Conservation (phyloP, 768 basidiomycete genomes). For the Psilocybe subaeruginosa region DNA sequence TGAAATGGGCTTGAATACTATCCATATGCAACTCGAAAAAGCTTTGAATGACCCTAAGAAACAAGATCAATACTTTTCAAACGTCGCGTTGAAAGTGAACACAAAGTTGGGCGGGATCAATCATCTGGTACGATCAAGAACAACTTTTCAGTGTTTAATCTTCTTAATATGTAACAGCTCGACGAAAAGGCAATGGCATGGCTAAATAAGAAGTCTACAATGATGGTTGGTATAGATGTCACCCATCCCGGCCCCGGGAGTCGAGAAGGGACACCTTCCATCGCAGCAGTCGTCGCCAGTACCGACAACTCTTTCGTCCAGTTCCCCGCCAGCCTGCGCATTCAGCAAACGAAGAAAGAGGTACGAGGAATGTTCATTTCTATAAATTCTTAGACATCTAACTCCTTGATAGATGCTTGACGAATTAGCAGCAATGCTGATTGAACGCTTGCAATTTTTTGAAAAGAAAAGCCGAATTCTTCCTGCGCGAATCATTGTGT, state of each 20-base stretch:
- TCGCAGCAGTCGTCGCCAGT: constrained; percentile 83
- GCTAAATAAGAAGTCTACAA: constrained; percentile 69
- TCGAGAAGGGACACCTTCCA: constrained; percentile 73
- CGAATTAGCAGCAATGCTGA: constrained; percentile 66
- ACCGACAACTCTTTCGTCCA: constrained; percentile 71
- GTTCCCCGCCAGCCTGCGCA: constrained; percentile 73
- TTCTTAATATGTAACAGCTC: constrained; percentile 37
- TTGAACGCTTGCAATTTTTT: constrained; percentile 67
- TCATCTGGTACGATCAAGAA: constrained; percentile 46
- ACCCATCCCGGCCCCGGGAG: constrained; percentile 78
- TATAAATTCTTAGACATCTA: neutral
- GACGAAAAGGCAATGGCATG: constrained; percentile 60
- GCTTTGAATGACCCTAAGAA: constrained; percentile 54
- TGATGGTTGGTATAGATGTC: constrained; percentile 87
- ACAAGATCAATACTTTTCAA: constrained; percentile 83
- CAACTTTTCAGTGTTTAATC: neutral
- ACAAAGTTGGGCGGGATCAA: constrained; percentile 84
- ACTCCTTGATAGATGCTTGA: constrained; percentile 64
- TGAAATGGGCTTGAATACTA: constrained; percentile 71
- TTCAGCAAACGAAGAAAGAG: constrained; percentile 63
- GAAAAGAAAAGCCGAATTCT: constrained; percentile 56
- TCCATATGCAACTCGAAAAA: constrained; percentile 72
- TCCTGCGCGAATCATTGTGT: constrained; percentile 72
- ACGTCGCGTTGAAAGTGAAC: constrained; percentile 81
- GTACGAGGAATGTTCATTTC: constrained; percentile 18